Percentiles rank a stretch among this genome's conserved stretches.
Evolutionary conservation across 1,284 basidiomycete genomes (phyloP).

Genomic region (Tremellales sp.): DNA sequence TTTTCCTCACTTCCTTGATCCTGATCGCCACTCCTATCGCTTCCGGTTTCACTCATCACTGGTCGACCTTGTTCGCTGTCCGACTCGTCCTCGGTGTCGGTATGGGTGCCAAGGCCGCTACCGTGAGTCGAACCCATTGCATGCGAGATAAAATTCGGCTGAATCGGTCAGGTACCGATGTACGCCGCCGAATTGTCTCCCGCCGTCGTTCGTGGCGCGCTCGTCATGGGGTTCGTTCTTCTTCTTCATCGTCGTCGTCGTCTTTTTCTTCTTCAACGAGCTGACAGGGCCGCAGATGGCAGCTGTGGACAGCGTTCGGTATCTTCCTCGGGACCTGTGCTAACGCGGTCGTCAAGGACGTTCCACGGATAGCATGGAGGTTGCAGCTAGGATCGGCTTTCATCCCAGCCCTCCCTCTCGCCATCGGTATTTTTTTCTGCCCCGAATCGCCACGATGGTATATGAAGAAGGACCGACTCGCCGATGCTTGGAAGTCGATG

Average conservation of each 20-base stretch:
- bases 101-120: constrained; percentile 47
- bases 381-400: constrained; percentile 50
- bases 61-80: constrained; percentile 52
- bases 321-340: constrained; percentile 29
- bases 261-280: too few relatives aligned
- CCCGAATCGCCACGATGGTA: constrained; percentile 66
- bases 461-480: constrained; percentile 63
- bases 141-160: not conserved
- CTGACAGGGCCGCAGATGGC: constrained; percentile 9
- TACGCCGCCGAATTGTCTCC: constrained; percentile 68
- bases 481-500: constrained; percentile 62
- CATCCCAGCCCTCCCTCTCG: constrained; percentile 46
- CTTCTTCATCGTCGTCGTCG: too few relatives aligned
- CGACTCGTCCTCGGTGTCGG: constrained; percentile 49
- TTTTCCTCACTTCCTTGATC: constrained; percentile 64
- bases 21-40: constrained; percentile 56
- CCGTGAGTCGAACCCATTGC: constrained; percentile 36
- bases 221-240: constrained; percentile 54
- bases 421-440: constrained; percentile 57
- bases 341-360: constrained; percentile 27
- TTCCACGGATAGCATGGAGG: constrained; percentile 44
- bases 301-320: constrained; percentile 51
- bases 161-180: constrained; percentile 49
- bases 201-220: constrained; percentile 51
- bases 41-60: constrained; percentile 57